Percentiles rank a stretch among this genome's conserved stretches.
Evolutionary conservation across 768 basidiomycete genomes (phyloP).

Genomic region (Pulveroboletus ravenelii): DNA sequence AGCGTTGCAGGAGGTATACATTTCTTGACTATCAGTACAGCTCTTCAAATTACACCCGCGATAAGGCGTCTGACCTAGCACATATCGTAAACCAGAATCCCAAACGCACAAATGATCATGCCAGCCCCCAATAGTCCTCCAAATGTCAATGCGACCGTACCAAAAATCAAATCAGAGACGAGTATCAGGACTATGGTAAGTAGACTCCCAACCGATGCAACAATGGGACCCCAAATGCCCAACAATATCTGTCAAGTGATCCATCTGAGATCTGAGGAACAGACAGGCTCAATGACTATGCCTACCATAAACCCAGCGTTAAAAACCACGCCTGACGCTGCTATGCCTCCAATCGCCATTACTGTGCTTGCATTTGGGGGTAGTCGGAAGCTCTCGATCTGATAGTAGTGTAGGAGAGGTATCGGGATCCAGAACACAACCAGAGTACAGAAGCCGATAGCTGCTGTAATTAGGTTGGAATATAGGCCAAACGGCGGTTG

Average conservation of each 20-base stretch:
- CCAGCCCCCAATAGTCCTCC: conserved; percentile 76
- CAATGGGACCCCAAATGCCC: conserved; percentile 83
- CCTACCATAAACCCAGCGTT: conserved; percentile 83
- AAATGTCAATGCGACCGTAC: conserved; percentile 57
- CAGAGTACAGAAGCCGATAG: conserved; percentile 75
- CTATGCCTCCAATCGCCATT: conserved; percentile 61
- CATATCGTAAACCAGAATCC: conserved; percentile 72
- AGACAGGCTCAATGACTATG: background rate
- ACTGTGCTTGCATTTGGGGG: conserved; percentile 48
- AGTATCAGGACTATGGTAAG: conserved; percentile 91
- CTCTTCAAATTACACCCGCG: background rate
- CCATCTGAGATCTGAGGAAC: conserved; percentile 4
- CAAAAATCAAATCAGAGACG: conserved; percentile 71
- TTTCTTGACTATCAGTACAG: background rate
- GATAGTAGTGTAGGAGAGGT: conserved; percentile 63
- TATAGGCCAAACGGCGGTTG: conserved; percentile 80
- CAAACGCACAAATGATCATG: conserved; percentile 80
- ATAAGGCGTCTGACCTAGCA: conserved; percentile 24
- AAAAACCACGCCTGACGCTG: conserved; percentile 67
- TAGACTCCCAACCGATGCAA: conserved; percentile 86
- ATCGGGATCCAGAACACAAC: conserved; percentile 76
- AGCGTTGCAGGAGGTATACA: background rate
- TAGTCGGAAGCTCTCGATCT: conserved; percentile 60
- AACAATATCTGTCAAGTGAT: conserved; percentile 56
- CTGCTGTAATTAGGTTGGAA: conserved; percentile 74